Evolutionary conservation across 768 basidiomycete genomes (phyloP).

Genomic region (Coprinopsis marcescibilis): DNA sequence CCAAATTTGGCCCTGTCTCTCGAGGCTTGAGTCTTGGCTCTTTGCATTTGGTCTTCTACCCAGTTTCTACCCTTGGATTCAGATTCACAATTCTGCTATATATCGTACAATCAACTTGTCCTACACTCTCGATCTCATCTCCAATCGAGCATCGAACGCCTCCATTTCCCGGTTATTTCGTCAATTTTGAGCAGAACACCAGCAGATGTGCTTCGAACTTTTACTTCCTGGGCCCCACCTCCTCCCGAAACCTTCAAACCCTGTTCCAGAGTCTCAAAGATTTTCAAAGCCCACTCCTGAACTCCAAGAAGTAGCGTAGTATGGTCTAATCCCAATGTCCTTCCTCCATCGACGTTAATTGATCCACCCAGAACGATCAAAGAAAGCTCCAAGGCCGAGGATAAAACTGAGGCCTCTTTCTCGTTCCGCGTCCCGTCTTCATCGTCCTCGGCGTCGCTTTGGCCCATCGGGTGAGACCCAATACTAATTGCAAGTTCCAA

Average conservation of each 20-base stretch:
- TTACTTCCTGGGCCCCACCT: slow-evolving; percentile 59
- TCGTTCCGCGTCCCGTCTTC: slow-evolving; percentile 25
- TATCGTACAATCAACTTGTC: no score
- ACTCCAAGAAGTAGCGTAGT: slow-evolving; percentile 61
- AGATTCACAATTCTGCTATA: no score
- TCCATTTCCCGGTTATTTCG: slow-evolving; percentile 24
- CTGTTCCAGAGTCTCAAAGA: slow-evolving; percentile 61
- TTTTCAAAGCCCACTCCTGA: slow-evolving; percentile 74
- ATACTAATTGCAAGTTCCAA: slow-evolving; percentile 80
- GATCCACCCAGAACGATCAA: slow-evolving; percentile 72
- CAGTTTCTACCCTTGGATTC: neutral
- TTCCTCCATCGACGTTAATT: slow-evolving; percentile 72
- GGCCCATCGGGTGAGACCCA: slow-evolving; percentile 60
- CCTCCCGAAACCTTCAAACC: slow-evolving; percentile 57
- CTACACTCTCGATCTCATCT: no score
- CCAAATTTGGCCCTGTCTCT: slow-evolving; percentile 1
- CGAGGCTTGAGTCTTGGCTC: neutral
- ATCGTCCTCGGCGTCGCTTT: slow-evolving; percentile 29
- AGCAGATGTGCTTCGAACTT: slow-evolving; percentile 64
- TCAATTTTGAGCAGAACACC: slow-evolving; percentile 81
- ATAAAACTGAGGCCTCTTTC: slow-evolving; percentile 71
- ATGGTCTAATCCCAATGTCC: slow-evolving; percentile 69
- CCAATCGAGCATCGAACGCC: slow-evolving; percentile 23
- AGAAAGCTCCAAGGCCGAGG: slow-evolving; percentile 70
- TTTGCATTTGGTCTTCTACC: neutral